Percentiles rank a stretch among this genome's conserved stretches.
Evolutionary conservation across 192 early-diverging fungal species (phyloP).

Genomic region (Backusella macrospora): DNA sequence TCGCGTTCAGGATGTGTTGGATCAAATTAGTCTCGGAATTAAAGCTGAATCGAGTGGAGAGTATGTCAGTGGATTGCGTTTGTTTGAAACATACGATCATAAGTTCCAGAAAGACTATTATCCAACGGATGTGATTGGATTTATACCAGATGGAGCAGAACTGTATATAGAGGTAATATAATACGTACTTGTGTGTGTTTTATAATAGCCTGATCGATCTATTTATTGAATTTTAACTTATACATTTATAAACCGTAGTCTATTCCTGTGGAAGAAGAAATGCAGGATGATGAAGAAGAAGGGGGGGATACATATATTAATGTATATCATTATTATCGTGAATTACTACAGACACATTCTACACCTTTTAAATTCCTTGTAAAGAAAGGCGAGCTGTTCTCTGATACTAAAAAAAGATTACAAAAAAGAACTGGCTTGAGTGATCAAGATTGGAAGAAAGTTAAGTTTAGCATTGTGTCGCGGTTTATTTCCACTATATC

Average conservation of each 20-base stretch:
- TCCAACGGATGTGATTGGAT: conserved; percentile 49
- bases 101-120: conserved; percentile 50
- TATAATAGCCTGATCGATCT: not conserved
- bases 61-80: conserved; percentile 42
- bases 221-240: not conserved
- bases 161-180: conserved; percentile 59
- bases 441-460: conserved; percentile 78
- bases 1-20: not conserved
- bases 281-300: conserved; percentile 25
- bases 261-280: conserved; percentile 50
- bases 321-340: conserved; percentile 79
- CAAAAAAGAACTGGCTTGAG: conserved; percentile 68
- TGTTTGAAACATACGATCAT: conserved; percentile 57
- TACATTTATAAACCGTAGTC: conserved; percentile 24
- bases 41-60: conserved; percentile 38
- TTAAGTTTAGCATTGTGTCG: conserved; percentile 57
- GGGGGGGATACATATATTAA: conserved; percentile 51
- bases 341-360: conserved; percentile 69
- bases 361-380: conserved; percentile 84
- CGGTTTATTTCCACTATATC: not conserved
- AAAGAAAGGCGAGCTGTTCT: conserved; percentile 66
- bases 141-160: conserved; percentile 19
- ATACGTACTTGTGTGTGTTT: not conserved
- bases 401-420: conserved; percentile 74
- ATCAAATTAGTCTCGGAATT: conserved; percentile 36